Conservation (phyloP, 768 basidiomycete genomes). For the Mycena haematopus region DNA sequence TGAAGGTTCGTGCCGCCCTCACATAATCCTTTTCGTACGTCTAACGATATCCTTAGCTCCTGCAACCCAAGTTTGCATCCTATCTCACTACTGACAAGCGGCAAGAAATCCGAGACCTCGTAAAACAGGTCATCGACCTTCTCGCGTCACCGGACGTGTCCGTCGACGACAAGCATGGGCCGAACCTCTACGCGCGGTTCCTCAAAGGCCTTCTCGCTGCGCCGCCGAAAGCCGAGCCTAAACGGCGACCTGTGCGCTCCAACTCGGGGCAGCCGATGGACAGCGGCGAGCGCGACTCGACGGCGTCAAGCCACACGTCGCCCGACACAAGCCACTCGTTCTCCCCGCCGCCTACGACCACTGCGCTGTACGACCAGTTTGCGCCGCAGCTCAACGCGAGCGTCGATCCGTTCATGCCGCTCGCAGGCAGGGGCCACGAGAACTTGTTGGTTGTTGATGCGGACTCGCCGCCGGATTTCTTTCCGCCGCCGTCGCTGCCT, state of each 20-base stretch:
- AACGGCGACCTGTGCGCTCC: slow-evolving; percentile 19
- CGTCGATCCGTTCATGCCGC: slow-evolving; percentile 49
- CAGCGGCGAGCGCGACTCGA: slow-evolving; percentile 25
- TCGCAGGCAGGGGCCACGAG: slow-evolving; percentile 22
- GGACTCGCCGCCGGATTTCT: slow-evolving; percentile 47
- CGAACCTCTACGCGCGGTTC: slow-evolving; percentile 82
- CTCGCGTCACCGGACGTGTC: slow-evolving; percentile 74
- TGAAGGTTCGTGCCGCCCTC: slow-evolving; percentile 60
- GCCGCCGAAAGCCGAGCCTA: slow-evolving; percentile 45
- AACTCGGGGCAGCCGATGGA: slow-evolving; percentile 32
- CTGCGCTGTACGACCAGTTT: slow-evolving; percentile 55
- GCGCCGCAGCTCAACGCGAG: slow-evolving; percentile 45
- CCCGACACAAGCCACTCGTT: slow-evolving; percentile 50
- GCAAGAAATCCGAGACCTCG: slow-evolving; percentile 63
- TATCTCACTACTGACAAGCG: slow-evolving; percentile 67
- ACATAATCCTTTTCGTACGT: neutral
- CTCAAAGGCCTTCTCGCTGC: slow-evolving; percentile 71
- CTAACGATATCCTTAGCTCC: slow-evolving; percentile 52
- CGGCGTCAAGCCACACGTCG: slow-evolving; percentile 44
- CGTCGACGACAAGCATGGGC: slow-evolving; percentile 83
- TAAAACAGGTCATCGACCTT: slow-evolving; percentile 71
- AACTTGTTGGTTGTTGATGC: slow-evolving; percentile 30
- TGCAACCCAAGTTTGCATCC: slow-evolving; percentile 75
- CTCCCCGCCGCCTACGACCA: slow-evolving; percentile 53
- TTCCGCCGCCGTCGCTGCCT: slow-evolving; percentile 59